Evolutionary conservation across 495 filamentous ascomycete species (phyloP).

Genomic region (Aeminium ludgeri): DNA sequence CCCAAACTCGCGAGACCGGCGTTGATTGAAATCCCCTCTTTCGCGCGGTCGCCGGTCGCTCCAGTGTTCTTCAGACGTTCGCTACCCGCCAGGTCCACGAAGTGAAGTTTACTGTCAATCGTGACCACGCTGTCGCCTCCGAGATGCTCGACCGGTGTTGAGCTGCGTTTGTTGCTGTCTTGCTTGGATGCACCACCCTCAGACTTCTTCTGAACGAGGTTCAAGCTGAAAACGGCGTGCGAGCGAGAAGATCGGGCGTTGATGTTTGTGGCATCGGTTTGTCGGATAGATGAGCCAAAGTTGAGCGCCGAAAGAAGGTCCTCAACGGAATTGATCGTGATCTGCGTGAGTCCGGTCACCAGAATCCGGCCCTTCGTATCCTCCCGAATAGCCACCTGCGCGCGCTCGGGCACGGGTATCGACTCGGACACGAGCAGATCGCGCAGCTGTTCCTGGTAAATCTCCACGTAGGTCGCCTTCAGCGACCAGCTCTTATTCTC

Average conservation of each 20-base stretch:
- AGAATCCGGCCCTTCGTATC: slow-evolving; percentile 92
- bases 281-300: slow-evolving; percentile 83
- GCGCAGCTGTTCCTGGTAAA: slow-evolving; percentile 91
- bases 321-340: slow-evolving; percentile 81
- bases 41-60: slow-evolving; percentile 85
- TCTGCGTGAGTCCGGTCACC: slow-evolving; percentile 71
- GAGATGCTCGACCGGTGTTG: slow-evolving; percentile 71
- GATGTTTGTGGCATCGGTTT: slow-evolving; percentile 97
- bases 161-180: slow-evolving; percentile 85
- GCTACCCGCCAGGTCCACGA: slow-evolving; percentile 94
- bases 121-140: slow-evolving; percentile 57
- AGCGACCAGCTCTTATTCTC: slow-evolving; percentile 84
- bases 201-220: slow-evolving; percentile 72
- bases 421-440: slow-evolving; percentile 77
- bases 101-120: slow-evolving; percentile 95
- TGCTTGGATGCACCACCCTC: slow-evolving; percentile 31
- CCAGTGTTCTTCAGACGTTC: slow-evolving; percentile 95
- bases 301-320: slow-evolving; percentile 78
- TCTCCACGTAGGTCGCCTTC: slow-evolving; percentile 96
- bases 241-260: slow-evolving; percentile 98
- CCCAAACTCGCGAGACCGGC: slow-evolving; percentile 86
- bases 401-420: slow-evolving; percentile 49
- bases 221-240: slow-evolving; percentile 92
- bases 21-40: slow-evolving; percentile 97
- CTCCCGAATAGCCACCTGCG: slow-evolving; percentile 69